A percentile compares a stretch with the other conserved stretches of the same genome.
These are phyloP conservation scores for Tylopilus cervinicoccineus DNA, from an alignment of 768 basidiomycete species.

Conservation along the genomic window DNA sequence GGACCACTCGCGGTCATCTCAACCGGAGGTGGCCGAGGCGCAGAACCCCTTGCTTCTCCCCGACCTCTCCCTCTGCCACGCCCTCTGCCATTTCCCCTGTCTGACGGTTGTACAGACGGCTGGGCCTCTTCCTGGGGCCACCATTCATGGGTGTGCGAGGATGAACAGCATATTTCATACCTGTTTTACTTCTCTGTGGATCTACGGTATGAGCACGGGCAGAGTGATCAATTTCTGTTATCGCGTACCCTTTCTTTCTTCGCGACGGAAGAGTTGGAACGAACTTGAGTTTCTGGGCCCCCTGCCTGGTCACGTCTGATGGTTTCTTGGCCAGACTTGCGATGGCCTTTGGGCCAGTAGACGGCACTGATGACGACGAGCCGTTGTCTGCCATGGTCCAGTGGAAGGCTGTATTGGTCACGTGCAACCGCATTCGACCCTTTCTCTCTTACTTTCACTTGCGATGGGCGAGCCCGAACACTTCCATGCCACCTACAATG, in stretches of 20 bases:
- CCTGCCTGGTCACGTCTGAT: constrained; percentile 67
- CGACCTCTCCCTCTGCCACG: constrained; percentile 49
- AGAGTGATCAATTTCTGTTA: constrained; percentile 10
- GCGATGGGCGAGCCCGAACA: constrained; percentile 49
- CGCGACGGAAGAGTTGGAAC: constrained; percentile 71
- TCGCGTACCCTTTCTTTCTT: constrained; percentile 74
- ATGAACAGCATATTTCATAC: constrained; percentile 36
- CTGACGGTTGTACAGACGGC: constrained; percentile 30
- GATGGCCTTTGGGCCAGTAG: constrained; percentile 55
- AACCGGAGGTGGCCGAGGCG: constrained; percentile 44
- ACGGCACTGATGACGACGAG: constrained; percentile 16
- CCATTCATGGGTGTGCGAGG: constrained; percentile 1
- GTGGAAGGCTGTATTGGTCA: constrained; percentile 8
- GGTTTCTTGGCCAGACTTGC: constrained; percentile 71
- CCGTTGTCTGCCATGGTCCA: constrained; percentile 15
- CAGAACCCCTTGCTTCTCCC: constrained; percentile 47
- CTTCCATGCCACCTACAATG: constrained; percentile 79
- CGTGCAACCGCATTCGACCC: constrained; percentile 3
- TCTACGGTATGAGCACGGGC: constrained; percentile 13
- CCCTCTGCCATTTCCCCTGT: constrained; percentile 42
- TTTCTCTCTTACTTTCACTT: not conserved
- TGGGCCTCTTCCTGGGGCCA: constrained; percentile 45
- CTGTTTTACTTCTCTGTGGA: constrained; percentile 57
- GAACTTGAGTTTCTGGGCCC: constrained; percentile 76
- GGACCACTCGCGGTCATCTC: constrained; percentile 87